Conservation (phyloP, 768 basidiomycete genomes). For the Saitozyma podzolica region DNA sequence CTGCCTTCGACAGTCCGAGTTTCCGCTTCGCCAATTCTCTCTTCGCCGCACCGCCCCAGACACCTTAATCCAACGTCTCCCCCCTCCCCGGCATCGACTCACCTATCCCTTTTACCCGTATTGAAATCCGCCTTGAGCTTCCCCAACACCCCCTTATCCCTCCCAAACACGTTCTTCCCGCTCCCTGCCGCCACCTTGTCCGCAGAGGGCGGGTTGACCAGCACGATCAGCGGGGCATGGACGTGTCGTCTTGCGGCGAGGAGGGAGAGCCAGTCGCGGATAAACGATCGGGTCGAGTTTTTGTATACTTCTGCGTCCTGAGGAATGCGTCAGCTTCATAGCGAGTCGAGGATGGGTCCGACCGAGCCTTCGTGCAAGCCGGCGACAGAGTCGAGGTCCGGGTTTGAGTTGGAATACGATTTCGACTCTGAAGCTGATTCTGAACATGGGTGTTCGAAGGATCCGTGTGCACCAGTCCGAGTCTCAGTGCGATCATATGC, state of each 20-base stretch:
- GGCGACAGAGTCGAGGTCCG: too few relatives aligned
- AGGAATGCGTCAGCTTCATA: too few relatives aligned
- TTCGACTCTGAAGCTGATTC: too few relatives aligned
- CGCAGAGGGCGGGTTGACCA: constrained; percentile 66
- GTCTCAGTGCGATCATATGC: too few relatives aligned
- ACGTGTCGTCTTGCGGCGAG: constrained; percentile 63
- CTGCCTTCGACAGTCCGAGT: background rate
- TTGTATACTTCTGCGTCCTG: constrained; percentile 76
- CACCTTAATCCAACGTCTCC: too few relatives aligned
- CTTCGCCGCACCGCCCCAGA: too few relatives aligned
- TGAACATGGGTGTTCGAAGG: too few relatives aligned
- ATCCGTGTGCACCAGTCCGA: too few relatives aligned
- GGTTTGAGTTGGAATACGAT: too few relatives aligned
- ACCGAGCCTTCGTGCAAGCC: too few relatives aligned
- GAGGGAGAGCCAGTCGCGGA: constrained; percentile 83
- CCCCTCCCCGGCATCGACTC: constrained; percentile 8
- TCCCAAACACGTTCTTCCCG: constrained; percentile 67
- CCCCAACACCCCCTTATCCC: constrained; percentile 80
- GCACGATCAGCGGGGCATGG: constrained; percentile 91
- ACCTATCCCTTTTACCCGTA: constrained; percentile 81
- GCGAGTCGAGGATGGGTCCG: too few relatives aligned
- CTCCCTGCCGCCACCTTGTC: constrained; percentile 14
- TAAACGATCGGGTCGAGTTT: constrained; percentile 72
- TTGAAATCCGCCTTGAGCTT: constrained; percentile 93
- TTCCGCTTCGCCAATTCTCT: too few relatives aligned